Conservation (phyloP, 164 flowering plant genomes). For the Nelumbo lutea region DNA sequence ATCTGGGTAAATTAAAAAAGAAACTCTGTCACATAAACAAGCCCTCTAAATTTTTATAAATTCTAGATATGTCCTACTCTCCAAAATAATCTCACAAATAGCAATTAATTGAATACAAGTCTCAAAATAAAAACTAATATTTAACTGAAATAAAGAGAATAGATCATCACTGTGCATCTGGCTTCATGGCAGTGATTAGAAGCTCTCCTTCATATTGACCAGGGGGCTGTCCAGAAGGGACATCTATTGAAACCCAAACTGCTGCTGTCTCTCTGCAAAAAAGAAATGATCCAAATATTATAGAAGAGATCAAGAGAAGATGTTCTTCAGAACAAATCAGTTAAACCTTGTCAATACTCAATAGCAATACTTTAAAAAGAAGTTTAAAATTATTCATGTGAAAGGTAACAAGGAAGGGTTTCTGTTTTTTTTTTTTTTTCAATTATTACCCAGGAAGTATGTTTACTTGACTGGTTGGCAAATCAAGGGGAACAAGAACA, state of each 20-base stretch:
- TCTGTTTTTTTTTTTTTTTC: too few relatives aligned
- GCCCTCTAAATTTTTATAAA: not conserved
- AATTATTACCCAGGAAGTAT: slow-evolving; percentile 68
- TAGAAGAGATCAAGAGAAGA: not conserved
- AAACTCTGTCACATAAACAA: not conserved
- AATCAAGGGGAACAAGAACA: slow-evolving; percentile 93
- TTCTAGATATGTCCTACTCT: not conserved
- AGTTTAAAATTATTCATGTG: slow-evolving; percentile 7
- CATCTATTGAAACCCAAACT: slow-evolving; percentile 84
- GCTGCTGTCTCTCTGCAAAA: slow-evolving; percentile 80
- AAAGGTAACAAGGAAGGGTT: slow-evolving; percentile 62
- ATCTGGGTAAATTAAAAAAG: not conserved
- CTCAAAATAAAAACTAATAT: slow-evolving; percentile 10
- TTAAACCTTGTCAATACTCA: not conserved
- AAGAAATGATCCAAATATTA: slow-evolving; percentile 7
- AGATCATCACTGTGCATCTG: slow-evolving; percentile 60
- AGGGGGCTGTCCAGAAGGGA: slow-evolving; percentile 74
- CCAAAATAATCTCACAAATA: not conserved
- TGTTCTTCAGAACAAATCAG: not conserved
- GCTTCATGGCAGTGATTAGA: slow-evolving; percentile 61
- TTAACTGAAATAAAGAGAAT: slow-evolving; percentile 28
- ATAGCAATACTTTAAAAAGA: slow-evolving; percentile 9
- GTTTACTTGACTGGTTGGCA: slow-evolving; percentile 62
- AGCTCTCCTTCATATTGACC: slow-evolving; percentile 90
- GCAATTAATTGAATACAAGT: not conserved